These are phyloP conservation scores for Wilcoxina mikolae DNA, from an alignment of 495 filamentous ascomycete genomes.

Conservation along the genomic window DNA sequence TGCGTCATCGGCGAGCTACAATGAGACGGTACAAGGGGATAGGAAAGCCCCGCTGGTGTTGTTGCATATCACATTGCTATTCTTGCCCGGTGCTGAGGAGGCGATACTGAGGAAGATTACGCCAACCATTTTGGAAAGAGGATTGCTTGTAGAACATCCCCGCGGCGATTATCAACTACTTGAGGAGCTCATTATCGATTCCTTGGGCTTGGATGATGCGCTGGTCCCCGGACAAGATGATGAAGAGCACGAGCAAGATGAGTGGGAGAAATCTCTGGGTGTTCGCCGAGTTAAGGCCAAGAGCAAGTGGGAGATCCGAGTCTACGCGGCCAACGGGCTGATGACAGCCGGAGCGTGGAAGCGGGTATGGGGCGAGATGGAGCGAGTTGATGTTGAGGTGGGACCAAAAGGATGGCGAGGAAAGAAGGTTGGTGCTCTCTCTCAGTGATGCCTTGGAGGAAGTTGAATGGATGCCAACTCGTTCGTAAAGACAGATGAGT, in stretches of 20 bases:
- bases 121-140: constrained; percentile 67
- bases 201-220: constrained; percentile 61
- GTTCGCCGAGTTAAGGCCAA: constrained; percentile 13
- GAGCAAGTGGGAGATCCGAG: constrained; percentile 66
- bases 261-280: constrained; percentile 24
- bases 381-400: constrained; percentile 87
- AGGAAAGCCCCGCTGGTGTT: constrained; percentile 59
- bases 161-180: constrained; percentile 80
- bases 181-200: constrained; percentile 82
- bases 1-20: constrained; percentile 45
- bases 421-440: neutral
- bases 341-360: constrained; percentile 87
- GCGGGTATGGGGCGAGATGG: constrained; percentile 93
- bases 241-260: constrained; percentile 30
- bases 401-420: constrained; percentile 34
- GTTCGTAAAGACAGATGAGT: neutral
- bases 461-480: neutral
- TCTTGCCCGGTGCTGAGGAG: constrained; percentile 54
- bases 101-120: constrained; percentile 47
- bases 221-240: constrained; percentile 36
- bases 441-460: neutral
- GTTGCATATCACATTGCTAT: constrained; percentile 71
- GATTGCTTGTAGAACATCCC: constrained; percentile 76
- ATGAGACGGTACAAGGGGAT: constrained; percentile 36
- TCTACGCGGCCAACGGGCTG: constrained; percentile 86